Conservation (phyloP, 2,329 filamentous ascomycete species). For the Cryphonectria japonica region DNA sequence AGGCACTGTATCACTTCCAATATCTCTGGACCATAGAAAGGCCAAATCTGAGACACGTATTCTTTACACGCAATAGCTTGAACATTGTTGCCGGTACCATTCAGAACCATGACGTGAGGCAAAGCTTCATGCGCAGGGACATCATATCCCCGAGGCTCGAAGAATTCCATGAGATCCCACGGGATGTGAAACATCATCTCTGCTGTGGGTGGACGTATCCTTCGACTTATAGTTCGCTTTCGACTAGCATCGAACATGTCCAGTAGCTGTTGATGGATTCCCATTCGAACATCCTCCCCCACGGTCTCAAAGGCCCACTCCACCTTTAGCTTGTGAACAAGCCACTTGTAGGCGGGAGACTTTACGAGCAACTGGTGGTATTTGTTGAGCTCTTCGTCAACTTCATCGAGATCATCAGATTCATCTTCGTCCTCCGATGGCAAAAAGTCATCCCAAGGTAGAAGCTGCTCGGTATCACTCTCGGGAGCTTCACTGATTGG, state of each 20-base stretch:
- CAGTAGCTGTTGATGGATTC: constrained; percentile 4
- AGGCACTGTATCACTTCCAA: neutral
- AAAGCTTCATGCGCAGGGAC: constrained; percentile 7
- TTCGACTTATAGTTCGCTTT: neutral
- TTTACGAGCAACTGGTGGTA: neutral
- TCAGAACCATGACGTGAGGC: constrained; percentile 3
- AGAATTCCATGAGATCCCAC: constrained; percentile 1
- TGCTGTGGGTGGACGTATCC: neutral
- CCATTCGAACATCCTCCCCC: neutral
- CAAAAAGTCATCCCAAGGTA: neutral
- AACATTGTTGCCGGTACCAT: constrained; percentile 7
- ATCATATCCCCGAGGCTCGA: constrained; percentile 5
- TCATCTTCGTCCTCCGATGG: neutral
- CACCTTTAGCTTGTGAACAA: neutral
- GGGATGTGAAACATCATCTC: constrained; percentile 10
- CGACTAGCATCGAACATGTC: neutral
- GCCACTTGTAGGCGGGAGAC: constrained; percentile 13
- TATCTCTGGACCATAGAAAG: constrained; percentile 6
- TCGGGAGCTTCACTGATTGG: no score
- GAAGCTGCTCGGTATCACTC: no score
- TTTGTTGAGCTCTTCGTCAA: neutral
- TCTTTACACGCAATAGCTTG: neutral
- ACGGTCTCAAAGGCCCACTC: constrained; percentile 4
- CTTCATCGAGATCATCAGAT: neutral
- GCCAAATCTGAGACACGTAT: constrained; percentile 13